Base-by-base conservation (phyloP, 2,329 filamentous ascomycete genomes). In the Camptophora hylomeconis region DNA sequence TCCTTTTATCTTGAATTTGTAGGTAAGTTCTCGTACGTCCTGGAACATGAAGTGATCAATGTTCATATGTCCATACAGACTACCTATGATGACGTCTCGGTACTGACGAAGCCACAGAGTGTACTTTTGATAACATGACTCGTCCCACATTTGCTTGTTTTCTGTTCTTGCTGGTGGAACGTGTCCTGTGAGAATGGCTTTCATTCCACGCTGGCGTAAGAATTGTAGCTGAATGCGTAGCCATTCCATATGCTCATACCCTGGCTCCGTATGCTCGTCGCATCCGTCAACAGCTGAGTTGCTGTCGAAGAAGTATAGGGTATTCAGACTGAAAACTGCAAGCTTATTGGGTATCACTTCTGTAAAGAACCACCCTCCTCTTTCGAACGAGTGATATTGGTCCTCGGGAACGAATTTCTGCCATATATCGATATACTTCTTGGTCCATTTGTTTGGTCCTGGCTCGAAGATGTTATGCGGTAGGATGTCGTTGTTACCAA, bases 81-180 rank as follows among this genome's bases (percentile, higher is more conserved):
- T 74, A 8, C 71, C 74, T 12, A 86, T 67, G 12, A 98, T 67
- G 20, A 98, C 77, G 51, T 98, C 89, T 18, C 89, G 79, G 53
- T 84, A 98, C 52, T 92, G 83, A 42, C 74, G 70, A 46, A 87
- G 60, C 83, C 86, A 95, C 3, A 95, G 60, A 0, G 83, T 80
- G 54, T 93, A 98, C 51, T 92, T 94, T 52, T 94, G 87, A 86
- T 87, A 98, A 58, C 89, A 98, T 0, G 80, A 84, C 61, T 95
- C 87, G 42, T 94, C 84, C 89, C 89, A 98, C 37, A 73, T 75
- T 46, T 73, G 70, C 62, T 95, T 95, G 56, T 74, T 78, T 19
- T 73, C 67, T 2, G 86, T 89, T 37, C 86, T 68, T 1, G 86
- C 87, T 1, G 89, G 89, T 2, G 89, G 86, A 3, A 98, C 84